Conservation (phyloP, 495 filamentous ascomycete genomes). For the Astrothelium subdiscretum region DNA sequence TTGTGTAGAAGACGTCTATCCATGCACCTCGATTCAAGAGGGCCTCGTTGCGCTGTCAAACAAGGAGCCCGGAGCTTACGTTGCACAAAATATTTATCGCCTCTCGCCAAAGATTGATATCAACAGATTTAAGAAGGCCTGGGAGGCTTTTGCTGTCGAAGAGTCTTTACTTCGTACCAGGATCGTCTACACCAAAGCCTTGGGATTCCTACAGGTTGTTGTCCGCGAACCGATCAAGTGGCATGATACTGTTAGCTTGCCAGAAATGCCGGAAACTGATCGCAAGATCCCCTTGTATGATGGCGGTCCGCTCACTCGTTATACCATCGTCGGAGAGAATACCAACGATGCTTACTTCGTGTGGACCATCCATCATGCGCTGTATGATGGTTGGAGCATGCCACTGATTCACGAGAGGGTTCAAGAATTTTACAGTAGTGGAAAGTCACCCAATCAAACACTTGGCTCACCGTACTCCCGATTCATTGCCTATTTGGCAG, state of each 20-base stretch:
- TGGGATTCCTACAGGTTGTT: conserved; percentile 15
- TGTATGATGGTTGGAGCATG: conserved; percentile 66
- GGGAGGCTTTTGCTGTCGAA: conserved; percentile 30
- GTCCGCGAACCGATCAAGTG: conserved; percentile 17
- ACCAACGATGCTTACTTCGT: conserved; percentile 16
- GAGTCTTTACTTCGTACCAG: conserved; percentile 32
- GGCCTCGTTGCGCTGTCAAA: conserved; percentile 37
- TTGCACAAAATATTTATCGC: conserved; percentile 31
- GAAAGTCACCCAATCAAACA: conserved; percentile 21
- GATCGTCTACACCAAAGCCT: conserved; percentile 23
- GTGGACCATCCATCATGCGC: conserved; percentile 46
- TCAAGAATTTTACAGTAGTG: conserved; percentile 21
- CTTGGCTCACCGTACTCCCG: conserved; percentile 18
- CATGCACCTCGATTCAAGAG: conserved; percentile 45
- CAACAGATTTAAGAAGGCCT: conserved; percentile 34
- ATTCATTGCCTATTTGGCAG: conserved; percentile 16
- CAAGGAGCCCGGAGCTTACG: conserved; percentile 32
- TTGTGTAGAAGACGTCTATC: conserved; percentile 45
- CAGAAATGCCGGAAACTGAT: conserved; percentile 4
- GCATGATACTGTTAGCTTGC: conserved; percentile 3
- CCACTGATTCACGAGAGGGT: conserved; percentile 38
- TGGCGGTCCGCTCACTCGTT: conserved; percentile 25
- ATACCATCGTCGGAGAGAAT: conserved; percentile 9
- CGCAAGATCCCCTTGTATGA: conserved; percentile 20
- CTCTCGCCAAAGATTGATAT: conserved; percentile 34